A percentile compares a stretch with the other conserved stretches of the same genome.
phyloP scores from a whole-genome alignment of 2,329 filamentous ascomycete species.

The Neofusicoccum ribis region DNA sequence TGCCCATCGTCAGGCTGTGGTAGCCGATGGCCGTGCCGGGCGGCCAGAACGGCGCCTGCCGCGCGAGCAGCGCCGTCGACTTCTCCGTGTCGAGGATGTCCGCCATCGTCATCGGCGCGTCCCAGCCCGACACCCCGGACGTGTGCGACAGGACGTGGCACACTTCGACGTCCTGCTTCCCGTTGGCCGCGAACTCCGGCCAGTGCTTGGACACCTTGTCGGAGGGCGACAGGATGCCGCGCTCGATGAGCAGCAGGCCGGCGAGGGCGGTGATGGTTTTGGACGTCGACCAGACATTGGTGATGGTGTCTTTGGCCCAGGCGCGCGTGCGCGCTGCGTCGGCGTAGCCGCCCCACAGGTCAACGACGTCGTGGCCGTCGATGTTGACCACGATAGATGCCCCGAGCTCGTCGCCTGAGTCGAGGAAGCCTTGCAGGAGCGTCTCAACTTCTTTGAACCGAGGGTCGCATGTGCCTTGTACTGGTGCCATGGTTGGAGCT shows the following conservation, averaged over 20 bases:
- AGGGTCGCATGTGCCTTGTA: constrained; percentile 36
- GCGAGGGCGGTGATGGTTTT: constrained; percentile 32
- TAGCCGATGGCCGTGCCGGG: constrained; percentile 2
- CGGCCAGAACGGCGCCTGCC: neutral
- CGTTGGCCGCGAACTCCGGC: constrained; percentile 36
- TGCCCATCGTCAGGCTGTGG: neutral
- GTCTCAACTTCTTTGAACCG: constrained; percentile 39
- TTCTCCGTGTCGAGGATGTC: neutral
- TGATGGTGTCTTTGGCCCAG: constrained; percentile 38
- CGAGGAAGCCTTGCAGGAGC: constrained; percentile 38
- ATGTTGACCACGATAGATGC: constrained; percentile 46
- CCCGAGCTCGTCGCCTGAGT: constrained; percentile 45
- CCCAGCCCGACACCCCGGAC: constrained; percentile 11
- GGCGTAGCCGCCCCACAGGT: constrained; percentile 47
- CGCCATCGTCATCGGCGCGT: neutral
- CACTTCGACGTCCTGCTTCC: constrained; percentile 32
- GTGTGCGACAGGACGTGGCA: constrained; percentile 21
- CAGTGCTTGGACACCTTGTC: constrained; percentile 33
- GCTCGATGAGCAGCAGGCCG: constrained; percentile 28
- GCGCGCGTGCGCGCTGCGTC: constrained; percentile 32
- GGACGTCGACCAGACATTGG: constrained; percentile 27
- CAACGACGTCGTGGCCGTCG: constrained; percentile 43
- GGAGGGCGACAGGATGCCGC: constrained; percentile 28
- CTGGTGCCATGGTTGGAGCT: constrained; percentile 25
- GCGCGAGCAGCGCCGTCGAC: neutral